Base-by-base conservation (phyloP, 1,284 basidiomycete genomes). In the Cutaneotrichosporon dermatis region DNA sequence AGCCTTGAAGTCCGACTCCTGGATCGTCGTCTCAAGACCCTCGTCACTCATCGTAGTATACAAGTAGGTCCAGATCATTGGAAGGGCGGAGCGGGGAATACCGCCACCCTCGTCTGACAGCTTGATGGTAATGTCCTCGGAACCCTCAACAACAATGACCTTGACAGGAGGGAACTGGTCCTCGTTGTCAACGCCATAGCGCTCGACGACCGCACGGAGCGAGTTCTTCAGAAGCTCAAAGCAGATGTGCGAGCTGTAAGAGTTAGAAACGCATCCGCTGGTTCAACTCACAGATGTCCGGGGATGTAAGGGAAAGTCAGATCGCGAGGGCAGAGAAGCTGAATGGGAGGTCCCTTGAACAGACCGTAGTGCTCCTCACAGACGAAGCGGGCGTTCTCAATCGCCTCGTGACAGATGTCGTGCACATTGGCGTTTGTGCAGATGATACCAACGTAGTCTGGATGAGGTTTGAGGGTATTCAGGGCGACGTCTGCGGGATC, bases 181-280 rank as follows among this genome's bases (percentile, higher is more conserved):
- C 72, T 92, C 92, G 65, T 86, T 83, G 57, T 92, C 89, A 2
- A 86, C 85, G 13, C 77, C 77, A 75, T 87, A 92, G 2, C 91
- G 86, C 79, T 99, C 96, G 12, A 99, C 95, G 41, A 97, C 91
- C 4, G 96, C 95, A 52, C 95, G 88, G 6, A 99, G 83, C 25
- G 93, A 97, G 82, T 99, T 99, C 78, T 99, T 99, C 65, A 99
- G 83, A n/a, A 99, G 84, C 78, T 99, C 96, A 74, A 99, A 99
- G 67, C 90, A 86, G 79, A 99, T 98, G 79, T 99, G 95, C 1
- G 91, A 82, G 63, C 76, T 76, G 63, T 39, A 42, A 41, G 13
- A 34, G 40, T 16, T n/a, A 25, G n/a, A n/a, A n/a, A n/a, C n/a
- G n/a, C n/a, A n/a, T n/a, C n/a, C n/a, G n/a, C n/a, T n/a, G n/a